These are phyloP conservation scores for Trichosporon ovoides DNA, from an alignment of 1,284 basidiomycete genomes.

Conservation along the genomic window DNA sequence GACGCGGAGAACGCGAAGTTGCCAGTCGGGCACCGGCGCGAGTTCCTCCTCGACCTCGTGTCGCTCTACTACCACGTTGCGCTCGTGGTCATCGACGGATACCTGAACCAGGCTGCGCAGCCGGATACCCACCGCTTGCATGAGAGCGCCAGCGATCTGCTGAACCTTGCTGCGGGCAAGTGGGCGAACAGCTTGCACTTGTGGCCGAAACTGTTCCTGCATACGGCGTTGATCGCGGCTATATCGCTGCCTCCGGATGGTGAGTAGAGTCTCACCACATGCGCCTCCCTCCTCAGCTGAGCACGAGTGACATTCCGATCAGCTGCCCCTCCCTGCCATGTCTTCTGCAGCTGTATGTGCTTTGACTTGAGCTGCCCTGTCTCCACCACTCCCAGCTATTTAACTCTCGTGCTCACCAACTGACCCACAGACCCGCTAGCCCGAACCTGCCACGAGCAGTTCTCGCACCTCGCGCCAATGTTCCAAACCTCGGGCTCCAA, in stretches of 20 bases:
- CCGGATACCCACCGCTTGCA: slow-evolving; percentile 7
- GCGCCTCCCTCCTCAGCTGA: too few relatives aligned
- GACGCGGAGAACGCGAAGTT: slow-evolving; percentile 13
- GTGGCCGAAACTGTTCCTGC: slow-evolving; percentile 22
- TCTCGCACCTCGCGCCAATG: slow-evolving; percentile 10
- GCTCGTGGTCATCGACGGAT: slow-evolving; percentile 15
- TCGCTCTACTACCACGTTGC: slow-evolving; percentile 20
- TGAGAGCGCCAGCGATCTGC: slow-evolving; percentile 13
- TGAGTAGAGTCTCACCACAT: not conserved
- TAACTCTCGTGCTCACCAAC: not conserved
- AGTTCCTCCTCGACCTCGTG: slow-evolving; percentile 20
- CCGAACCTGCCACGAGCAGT: slow-evolving; percentile 8
- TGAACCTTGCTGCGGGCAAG: slow-evolving; percentile 12
- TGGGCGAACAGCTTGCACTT: slow-evolving; percentile 17
- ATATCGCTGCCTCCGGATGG: slow-evolving; percentile 13
- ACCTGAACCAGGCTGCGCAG: slow-evolving; percentile 13
- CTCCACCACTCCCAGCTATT: too few relatives aligned
- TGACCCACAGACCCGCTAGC: slow-evolving; percentile 10
- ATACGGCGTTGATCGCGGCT: slow-evolving; percentile 16
- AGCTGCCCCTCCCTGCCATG: too few relatives aligned
- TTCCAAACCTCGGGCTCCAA: slow-evolving; percentile 14
- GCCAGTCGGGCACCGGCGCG: slow-evolving; percentile 9
- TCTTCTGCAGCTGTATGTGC: not conserved
- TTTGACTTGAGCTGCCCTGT: not conserved
- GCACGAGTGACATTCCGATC: too few relatives aligned